Base-by-base conservation (phyloP, 495 filamentous ascomycete genomes). In the Rostrohypoxylon terebratum region DNA sequence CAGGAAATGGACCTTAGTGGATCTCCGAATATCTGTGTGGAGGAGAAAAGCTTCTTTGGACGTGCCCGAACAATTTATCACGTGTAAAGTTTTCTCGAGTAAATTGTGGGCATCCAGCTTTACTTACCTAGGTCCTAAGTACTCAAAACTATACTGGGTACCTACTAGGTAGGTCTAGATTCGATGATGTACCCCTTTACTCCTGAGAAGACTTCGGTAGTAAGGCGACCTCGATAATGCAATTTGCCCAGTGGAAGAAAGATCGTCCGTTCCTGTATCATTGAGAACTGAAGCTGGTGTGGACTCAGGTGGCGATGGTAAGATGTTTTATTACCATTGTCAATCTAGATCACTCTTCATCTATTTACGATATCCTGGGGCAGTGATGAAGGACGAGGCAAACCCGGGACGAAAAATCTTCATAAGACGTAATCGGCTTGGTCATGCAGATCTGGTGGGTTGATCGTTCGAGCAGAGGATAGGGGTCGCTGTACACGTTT, bases 11-110 rank as follows among this genome's bases (percentile, higher is more conserved):
- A 28, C 28, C 33, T 16, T 14, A 13, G 66, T 69, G 71, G 65
- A 40, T 25, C 60, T 60, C 33, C 9, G 42, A 38, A 38, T 13
- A 9, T 23, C 18, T 21, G 16, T 33, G 45, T 4, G 21, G 55
- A 58, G 38, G 57, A 11, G 42, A 8, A 73, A 73, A 69, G 71
- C 71, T 73, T 73, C 61, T 66, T 69, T 69, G 11, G 36, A 73
- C 66, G 62, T 58, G 44, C 21, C 18, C 20, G 16, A 16, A 20
- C 31, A 34, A 21, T 0, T 20, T 48, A 9, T 10, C 21, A 31
- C 9, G 3, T 28, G 2, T 7, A 28, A 7, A 3, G 4, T 57
- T 23, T 57, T 38, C n/a, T 55, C 1, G 38, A 2, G 10, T 50
- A 54, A 4, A 45, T 31, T 50, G 20, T 31, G 9, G 20, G 42